Base-by-base conservation (phyloP, 768 basidiomycete genomes). In the Solioccasus polychromus region DNA sequence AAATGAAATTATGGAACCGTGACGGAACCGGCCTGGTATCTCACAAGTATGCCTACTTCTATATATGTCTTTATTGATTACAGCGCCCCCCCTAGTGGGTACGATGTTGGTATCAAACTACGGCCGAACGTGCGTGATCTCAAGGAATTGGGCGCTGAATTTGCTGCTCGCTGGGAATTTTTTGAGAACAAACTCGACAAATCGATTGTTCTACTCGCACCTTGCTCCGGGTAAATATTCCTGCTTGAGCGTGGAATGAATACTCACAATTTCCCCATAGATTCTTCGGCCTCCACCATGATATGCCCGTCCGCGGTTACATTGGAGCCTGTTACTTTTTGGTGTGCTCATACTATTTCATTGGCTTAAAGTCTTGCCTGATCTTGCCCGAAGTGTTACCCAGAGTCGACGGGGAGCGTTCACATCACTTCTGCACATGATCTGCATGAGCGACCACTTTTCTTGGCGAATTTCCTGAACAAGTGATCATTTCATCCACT, bases 81-180 rank as follows among this genome's bases (percentile, higher is more conserved):
- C 3, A 23, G 3, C 31, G 11, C 24, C n/a, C 14, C 29, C 7
- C 47, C 26, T 52, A 82, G 80, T 51, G 77, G 68, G 2, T 52
- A 76, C 24, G 78, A 84, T 50, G 72, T 73, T 23, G 81, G 77
- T 4, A 70, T 79, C 49, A 83, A 80, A 53, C 54, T 82, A 12
- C 70, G 83, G 20, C 82, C 83, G 3, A 72, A 61, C 14, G 52
- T 53, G 4, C 65, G 68, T 5, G 82, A 84, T 32, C 66, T 81
- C 19, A 65, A 71, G 38, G 68, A 68, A n/a, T 62, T 84, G 28
- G 71, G 71, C 1, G 69, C 76, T 8, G 69, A 58, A 5, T 84
- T 83, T 53, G 56, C 68, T 22, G 38, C 64, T 19, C 63, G 71
- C 32, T 83, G 81, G 82, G 61, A 71, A 7, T 78, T 74, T 58